Base-by-base conservation (phyloP, 225 moss, liverwort and hornwort species). In the Straminergon stramineum region DNA sequence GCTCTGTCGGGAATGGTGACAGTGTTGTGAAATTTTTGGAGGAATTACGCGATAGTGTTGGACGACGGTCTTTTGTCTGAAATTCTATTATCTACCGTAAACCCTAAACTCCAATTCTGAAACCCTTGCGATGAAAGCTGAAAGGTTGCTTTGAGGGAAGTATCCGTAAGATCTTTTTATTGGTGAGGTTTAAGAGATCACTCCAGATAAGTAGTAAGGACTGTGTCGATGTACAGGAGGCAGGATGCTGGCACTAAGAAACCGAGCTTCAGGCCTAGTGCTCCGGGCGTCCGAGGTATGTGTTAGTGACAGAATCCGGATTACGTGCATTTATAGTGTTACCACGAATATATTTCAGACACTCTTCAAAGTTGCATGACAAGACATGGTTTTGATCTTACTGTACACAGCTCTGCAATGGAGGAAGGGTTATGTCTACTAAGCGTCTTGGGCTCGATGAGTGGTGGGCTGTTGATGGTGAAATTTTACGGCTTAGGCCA, bases 401-500 rank as follows among this genome's bases (percentile, higher is more conserved):
- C 34, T 86, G 81, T 86, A 26, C 82, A 74, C 92, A 95, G 95
- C 77, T 91, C 39, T 78, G 86, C 77, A 90, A 87, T 92, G 92
- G 92, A 88, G 82, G 82, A 88, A 84, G 84, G 43, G 82, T 84
- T 53, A 89, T 89, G 74, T 89, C 88, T 69, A 89, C 89, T 35
- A 85, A 57, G 76, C 71, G 75, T 63, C 84, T 66, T n/a, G 92
- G 89, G 45, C 88, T 92, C 82, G 97, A 97, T 82, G 96, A 98
- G 87, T 98, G 96, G 91, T 98, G 98, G 98, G 93, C 93, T 75
- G 94, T 97, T 34, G 98, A 98, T 87, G 98, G 98, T 63, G 95
- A 96, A 62, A 88, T 97, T 78, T 87, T 96, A 53, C 95, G 96
- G 31, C 83, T 98, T n/a, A 93, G 93, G 80, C 91, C 93, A 67